A percentile compares a stretch with the other conserved stretches of the same genome.
These are phyloP conservation scores for Metschnikowia cerradonensis DNA, from an alignment of 805 yeast species.

Conservation along the genomic window DNA sequence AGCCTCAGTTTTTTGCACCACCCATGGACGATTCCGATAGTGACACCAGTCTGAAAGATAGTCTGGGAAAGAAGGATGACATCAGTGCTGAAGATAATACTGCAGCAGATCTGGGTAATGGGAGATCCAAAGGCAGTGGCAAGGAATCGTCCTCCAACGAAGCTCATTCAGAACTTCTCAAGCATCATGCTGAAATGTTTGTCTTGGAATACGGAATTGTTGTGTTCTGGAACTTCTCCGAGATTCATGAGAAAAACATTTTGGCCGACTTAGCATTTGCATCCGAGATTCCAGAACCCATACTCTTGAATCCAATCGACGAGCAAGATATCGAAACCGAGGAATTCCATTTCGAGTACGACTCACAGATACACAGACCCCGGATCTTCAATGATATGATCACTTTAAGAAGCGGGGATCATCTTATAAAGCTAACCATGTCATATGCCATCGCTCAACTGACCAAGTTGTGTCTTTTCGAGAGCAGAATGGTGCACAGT, in stretches of 20 bases:
- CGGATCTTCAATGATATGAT: slow-evolving; percentile 92
- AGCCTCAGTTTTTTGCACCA: slow-evolving; percentile 82
- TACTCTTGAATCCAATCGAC: slow-evolving; percentile 68
- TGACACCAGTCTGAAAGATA: slow-evolving; percentile 16
- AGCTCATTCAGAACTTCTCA: slow-evolving; percentile 42
- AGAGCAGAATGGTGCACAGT: slow-evolving; percentile 82
- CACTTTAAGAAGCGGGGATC: slow-evolving; percentile 86
- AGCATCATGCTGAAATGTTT: slow-evolving; percentile 80
- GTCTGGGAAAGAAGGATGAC: slow-evolving; percentile 9
- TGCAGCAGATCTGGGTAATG: background rate
- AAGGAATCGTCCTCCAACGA: slow-evolving; percentile 2
- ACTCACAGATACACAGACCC: slow-evolving; percentile 56
- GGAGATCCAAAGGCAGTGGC: background rate
- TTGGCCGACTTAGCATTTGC: slow-evolving; percentile 88
- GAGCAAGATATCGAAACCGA: slow-evolving; percentile 93
- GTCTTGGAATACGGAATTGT: slow-evolving; percentile 89
- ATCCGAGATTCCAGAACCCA: slow-evolving; percentile 35
- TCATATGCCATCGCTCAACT: slow-evolving; percentile 97
- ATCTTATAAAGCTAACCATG: slow-evolving; percentile 84
- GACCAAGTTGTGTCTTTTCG: slow-evolving; percentile 86
- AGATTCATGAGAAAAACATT: slow-evolving; percentile 86
- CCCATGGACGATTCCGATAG: slow-evolving; percentile 14
- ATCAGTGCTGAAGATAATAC: slow-evolving; percentile 5
- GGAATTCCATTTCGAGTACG: slow-evolving; percentile 75
- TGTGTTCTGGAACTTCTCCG: slow-evolving; percentile 97